Evolutionary conservation across 129 eudicot genomes (phyloP), one percentile per base, ranked within the genome.

Genomic region (Gnaphalium uliginosum): DNA sequence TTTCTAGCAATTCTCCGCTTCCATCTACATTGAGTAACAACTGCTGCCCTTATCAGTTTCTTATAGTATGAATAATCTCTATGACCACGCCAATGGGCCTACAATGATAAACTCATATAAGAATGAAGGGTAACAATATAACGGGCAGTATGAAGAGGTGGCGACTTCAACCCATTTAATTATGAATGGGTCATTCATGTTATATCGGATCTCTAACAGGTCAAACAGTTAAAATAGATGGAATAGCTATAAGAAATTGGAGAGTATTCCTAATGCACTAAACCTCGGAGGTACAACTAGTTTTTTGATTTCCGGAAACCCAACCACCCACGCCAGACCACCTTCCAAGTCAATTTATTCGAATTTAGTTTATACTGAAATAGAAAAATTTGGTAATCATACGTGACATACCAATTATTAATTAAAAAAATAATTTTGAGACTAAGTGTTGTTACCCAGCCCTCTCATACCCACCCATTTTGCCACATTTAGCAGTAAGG

Each of bases 21-120:
- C 98, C 98, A 94, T 86, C 98, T 84, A 79, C 96, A 88, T 83
- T 94, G 98, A 30, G 96, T 82, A 62, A 85, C 61, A 81, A 94
- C 72, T 59, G 90, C 83, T 50, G 96, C 89, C 74, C 78, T 65
- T 79, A 81, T 88, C 77, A 90, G 90, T 75, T 83, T 94, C 86
- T 84, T 88, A 78, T 83, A 84, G 77, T 89, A 84, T 19, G 84
- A 74, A 70, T 39, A 74, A 27, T 83, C 89, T 81, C 86, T 84
- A 79, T 91, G 87, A 87, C 97, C 85, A 65, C 87, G 92, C 97
- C 96, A 91, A 59, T 76, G 81, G 21, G 97, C 91, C 99, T 94
- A 88, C 78, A 81, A 76, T 63, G 64, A 71, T n/a, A 11, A 69
- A 25, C 27, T 71, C 29, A 50, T 48, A 73, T 64, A 65, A 67